These are phyloP conservation scores for Dendryphion nanum DNA, from an alignment of 2,329 filamentous ascomycete genomes.

Conservation along the genomic window DNA sequence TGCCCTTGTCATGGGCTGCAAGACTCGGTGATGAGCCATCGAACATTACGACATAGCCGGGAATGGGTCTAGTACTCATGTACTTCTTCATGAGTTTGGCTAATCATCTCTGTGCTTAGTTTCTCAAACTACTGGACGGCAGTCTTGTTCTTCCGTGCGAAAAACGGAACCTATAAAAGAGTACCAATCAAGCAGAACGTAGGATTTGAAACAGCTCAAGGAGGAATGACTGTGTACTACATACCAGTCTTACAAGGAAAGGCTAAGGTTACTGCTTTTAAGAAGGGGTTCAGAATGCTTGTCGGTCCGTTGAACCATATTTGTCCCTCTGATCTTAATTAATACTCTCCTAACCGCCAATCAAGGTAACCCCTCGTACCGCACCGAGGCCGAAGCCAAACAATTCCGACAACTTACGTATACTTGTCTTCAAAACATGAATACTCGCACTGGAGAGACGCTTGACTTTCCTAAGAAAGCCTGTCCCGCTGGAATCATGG, in stretches of 20 bases:
- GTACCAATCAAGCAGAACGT: slow-evolving; percentile 37
- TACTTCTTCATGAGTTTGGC: no score
- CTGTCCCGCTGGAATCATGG: slow-evolving; percentile 45
- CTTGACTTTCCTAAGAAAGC: slow-evolving; percentile 39
- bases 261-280: slow-evolving; percentile 44
- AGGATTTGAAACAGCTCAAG: slow-evolving; percentile 30
- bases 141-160: slow-evolving; percentile 25
- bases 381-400: slow-evolving; percentile 34
- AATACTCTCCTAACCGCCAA: neutral
- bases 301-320: slow-evolving; percentile 23
- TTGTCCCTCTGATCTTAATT: no score
- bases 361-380: slow-evolving; percentile 33
- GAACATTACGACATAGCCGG: no score
- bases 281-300: slow-evolving; percentile 48
- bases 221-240: slow-evolving; percentile 41
- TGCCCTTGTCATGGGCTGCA: no score
- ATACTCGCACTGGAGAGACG: slow-evolving; percentile 40
- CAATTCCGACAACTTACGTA: slow-evolving; percentile 46
- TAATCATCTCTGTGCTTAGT: no score
- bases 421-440: slow-evolving; percentile 42
- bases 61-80: no score
- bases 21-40: no score
- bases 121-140: slow-evolving; percentile 39
- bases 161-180: slow-evolving; percentile 31
- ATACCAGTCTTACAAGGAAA: slow-evolving; percentile 18